Base-by-base conservation (phyloP, 108 stramenopile species). In the Fragilaria radians region DNA sequence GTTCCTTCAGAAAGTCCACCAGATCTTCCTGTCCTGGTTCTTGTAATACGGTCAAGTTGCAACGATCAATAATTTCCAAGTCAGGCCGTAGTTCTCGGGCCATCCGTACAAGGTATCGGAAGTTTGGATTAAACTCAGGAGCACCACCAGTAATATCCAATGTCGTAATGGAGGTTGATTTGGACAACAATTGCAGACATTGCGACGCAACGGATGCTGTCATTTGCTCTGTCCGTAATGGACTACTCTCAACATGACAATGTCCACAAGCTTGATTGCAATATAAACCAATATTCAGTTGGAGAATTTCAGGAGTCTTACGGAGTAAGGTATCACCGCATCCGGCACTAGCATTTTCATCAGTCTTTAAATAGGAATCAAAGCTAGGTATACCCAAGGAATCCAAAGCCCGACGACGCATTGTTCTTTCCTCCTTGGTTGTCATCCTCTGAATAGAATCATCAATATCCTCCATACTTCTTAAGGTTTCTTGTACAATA, bases 81-180 rank as follows among this genome's bases (percentile, higher is more conserved):
- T 88, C 83, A 22, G 78, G 80, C 2, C 88, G 65, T 47, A 88
- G 57, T 21, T 60, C 63, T 17, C 91, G 62, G 1, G 93, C 94
- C 80, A 89, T 80, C 28, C 72, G 69, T 2, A 98, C 95, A 21
- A 98, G 62, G 45, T 83, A 85, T 7, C 96, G 79, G 75, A 98
- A 98, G 54, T 91, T 70, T 14, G 58, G 63, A 59, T 97, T 91
- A 26, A 98, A 71, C 66, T 98, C 97, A 0, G 97, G 97, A 19
- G 97, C 96, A 23, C 97, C 97, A 26, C 97, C 97, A 0, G 97
- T 98, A 22, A 98, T 78, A 63, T 98, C 97, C 36, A 98, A 67
- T 5, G 93, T 95, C 24, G 75, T 77, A 14, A 98, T 78, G 5
- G 74, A 72, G 1, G 95, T 95, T 11, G 93, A 79, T 48, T 73